Conservation (phyloP, 805 yeast species). For the Hanseniaspora lachancei region DNA sequence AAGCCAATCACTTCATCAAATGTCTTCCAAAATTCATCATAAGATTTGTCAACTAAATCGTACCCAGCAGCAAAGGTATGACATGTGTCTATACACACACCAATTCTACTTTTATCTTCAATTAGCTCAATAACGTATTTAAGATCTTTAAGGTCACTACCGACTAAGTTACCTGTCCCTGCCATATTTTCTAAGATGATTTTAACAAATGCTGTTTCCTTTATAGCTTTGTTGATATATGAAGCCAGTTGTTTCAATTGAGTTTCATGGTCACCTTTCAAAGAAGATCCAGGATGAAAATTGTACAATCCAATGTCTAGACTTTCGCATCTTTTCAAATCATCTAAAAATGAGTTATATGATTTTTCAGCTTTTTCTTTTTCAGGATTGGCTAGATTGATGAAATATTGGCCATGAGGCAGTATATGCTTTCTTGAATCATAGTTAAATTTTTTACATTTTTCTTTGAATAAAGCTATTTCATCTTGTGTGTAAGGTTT, state of each 20-base stretch:
- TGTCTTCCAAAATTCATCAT: constrained; percentile 55
- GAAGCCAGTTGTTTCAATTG: constrained; percentile 61
- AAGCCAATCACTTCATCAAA: constrained; percentile 67
- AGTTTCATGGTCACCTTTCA: constrained; percentile 52
- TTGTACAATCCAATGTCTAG: constrained; percentile 77
- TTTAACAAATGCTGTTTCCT: constrained; percentile 63
- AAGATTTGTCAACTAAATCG: constrained; percentile 56
- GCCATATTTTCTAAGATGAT: constrained; percentile 96
- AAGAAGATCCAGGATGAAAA: constrained; percentile 84
- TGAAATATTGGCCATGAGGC: constrained; percentile 92
- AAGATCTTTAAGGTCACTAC: constrained; percentile 66
- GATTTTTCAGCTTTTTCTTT: constrained; percentile 64
- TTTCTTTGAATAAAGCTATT: constrained; percentile 46
- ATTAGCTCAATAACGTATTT: constrained; percentile 59
- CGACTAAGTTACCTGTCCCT: constrained; percentile 85
- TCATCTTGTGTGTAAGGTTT: constrained; percentile 61
- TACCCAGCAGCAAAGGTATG: constrained; percentile 95
- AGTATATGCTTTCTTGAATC: constrained; percentile 66
- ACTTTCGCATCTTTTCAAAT: constrained; percentile 72
- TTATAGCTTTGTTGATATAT: constrained; percentile 66
- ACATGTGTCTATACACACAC: constrained; percentile 93
- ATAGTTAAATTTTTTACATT: constrained; percentile 52
- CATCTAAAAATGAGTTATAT: constrained; percentile 68
- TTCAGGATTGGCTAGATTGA: constrained; percentile 87
- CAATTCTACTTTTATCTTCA: constrained; percentile 74